These are phyloP conservation scores for Metschnikowia arizonensis DNA, from an alignment of 805 yeast species.

Conservation along the genomic window DNA sequence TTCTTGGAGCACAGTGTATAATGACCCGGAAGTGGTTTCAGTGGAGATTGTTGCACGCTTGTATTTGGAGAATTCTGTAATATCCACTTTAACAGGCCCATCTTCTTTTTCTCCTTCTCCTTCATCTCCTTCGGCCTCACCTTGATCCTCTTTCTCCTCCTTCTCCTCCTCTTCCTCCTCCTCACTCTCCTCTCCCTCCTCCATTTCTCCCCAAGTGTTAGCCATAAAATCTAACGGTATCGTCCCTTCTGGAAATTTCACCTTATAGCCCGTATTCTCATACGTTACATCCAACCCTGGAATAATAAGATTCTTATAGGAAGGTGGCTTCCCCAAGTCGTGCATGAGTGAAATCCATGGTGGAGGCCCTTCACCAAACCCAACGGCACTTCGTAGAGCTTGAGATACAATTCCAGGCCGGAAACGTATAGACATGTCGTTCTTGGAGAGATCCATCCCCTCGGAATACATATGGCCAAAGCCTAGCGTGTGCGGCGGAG, in stretches of 20 bases:
- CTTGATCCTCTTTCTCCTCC: constrained; percentile 51
- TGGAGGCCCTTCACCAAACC: constrained; percentile 44
- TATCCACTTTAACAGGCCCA: constrained; percentile 14
- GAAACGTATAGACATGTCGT: constrained; percentile 31
- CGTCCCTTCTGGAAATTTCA: constrained; percentile 12
- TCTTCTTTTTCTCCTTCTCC: constrained; percentile 10
- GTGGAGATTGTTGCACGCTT: neutral
- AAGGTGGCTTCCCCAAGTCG: constrained; percentile 76
- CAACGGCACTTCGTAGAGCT: constrained; percentile 64
- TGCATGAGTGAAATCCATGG: constrained; percentile 80
- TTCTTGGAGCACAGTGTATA: constrained; percentile 17
- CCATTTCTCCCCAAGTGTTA: constrained; percentile 34
- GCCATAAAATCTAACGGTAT: constrained; percentile 10
- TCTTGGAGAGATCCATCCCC: constrained; percentile 48
- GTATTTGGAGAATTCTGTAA: constrained; percentile 10
- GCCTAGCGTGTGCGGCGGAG: constrained; percentile 61
- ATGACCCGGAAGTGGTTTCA: neutral
- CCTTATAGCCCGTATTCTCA: constrained; percentile 32
- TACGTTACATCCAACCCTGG: constrained; percentile 44
- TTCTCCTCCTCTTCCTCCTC: constrained; percentile 51
- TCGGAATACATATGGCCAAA: constrained; percentile 82
- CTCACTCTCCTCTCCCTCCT: constrained; percentile 26
- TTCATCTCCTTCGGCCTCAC: constrained; percentile 26
- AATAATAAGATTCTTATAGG: constrained; percentile 62
- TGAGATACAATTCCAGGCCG: constrained; percentile 69